Evolutionary conservation across 768 basidiomycete genomes (phyloP), one percentile per base, ranked within the genome.

Genomic region (Leccinum disarticulatum): DNA sequence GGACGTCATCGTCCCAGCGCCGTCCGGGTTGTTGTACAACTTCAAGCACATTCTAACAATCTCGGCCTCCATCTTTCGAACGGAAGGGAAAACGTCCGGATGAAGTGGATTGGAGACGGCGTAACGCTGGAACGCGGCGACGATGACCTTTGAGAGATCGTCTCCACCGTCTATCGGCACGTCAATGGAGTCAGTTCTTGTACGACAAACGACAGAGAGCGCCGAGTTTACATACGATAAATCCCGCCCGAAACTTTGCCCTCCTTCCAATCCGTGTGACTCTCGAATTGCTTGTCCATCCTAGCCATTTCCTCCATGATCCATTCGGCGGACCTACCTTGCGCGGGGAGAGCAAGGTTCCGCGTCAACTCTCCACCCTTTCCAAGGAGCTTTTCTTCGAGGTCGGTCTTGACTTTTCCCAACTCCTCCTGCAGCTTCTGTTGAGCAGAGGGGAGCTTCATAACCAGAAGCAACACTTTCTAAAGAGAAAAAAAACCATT

Each of bases 41-140:
- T 83, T 82, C 51, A 96, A 79, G 61, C 87, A 90, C 89, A 94
- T 94, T 10, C 90, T 80, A 48, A 95, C 93, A 28, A 95, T 83
- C 68, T 98, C 95, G 15, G 94, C 91, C 68, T 99, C 96, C 96
- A 99, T 99, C 77, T 96, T 95, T 52, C 96, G 82, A 11, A 97
- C 76, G 0, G 91, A 88, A 1, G 95, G 95, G 75, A 97, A 97
- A 48, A 95, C 86, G 57, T 95, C 93, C 0, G 96, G 93, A 67
- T 98, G 95, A 10, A 98, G 79, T 2, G 95, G 93, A 68, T 96
- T 95, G 28, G 91, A 90, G 54, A 94, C 85, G 50, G 87, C 85
- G 64, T 95, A 97, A 54, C 85, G 85, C 61, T 86, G 79, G 68
- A 92, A 91, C 0, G 94, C 93, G 5, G 88, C 80, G 22, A 88